These are phyloP conservation scores for Lolium multiflorum DNA, from an alignment of 176 grass and related monocot species.

Conservation along the genomic window DNA sequence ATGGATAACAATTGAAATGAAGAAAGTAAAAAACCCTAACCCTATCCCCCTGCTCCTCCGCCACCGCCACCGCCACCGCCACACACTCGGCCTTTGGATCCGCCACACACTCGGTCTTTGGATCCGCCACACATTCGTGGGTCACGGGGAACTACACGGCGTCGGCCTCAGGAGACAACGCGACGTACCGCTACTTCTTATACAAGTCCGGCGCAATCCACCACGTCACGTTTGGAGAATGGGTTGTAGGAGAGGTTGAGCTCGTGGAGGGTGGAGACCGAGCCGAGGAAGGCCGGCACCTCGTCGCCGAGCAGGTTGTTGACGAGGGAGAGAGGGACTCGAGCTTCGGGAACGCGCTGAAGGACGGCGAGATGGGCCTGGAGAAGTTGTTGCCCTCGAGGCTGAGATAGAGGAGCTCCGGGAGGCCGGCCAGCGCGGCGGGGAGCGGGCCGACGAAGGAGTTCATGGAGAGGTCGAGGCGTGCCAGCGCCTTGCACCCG, in stretches of 20 bases:
- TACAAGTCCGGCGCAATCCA: no score
- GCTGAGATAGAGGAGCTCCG: constrained; percentile 58
- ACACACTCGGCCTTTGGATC: no score
- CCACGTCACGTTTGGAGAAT: constrained; percentile 26
- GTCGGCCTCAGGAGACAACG: no score
- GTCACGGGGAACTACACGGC: no score
- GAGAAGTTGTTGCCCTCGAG: constrained; percentile 81
- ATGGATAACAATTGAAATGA: no score
- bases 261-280: constrained; percentile 61
- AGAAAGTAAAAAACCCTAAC: no score
- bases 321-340: constrained; percentile 58
- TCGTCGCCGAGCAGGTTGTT: constrained; percentile 68
- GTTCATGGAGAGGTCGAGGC: constrained; percentile 77
- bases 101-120: no score
- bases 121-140: no score
- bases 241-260: constrained; percentile 89
- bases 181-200: no score
- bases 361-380: constrained; percentile 65
- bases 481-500: constrained; percentile 39
- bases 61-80: no score
- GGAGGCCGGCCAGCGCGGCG: constrained; percentile 56
- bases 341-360: constrained; percentile 57
- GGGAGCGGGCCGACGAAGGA: constrained; percentile 68
- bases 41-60: no score
- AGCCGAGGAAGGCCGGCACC: constrained; percentile 64